Conservation (phyloP, 805 yeast genomes). For the Pichia phayaonensis region DNA sequence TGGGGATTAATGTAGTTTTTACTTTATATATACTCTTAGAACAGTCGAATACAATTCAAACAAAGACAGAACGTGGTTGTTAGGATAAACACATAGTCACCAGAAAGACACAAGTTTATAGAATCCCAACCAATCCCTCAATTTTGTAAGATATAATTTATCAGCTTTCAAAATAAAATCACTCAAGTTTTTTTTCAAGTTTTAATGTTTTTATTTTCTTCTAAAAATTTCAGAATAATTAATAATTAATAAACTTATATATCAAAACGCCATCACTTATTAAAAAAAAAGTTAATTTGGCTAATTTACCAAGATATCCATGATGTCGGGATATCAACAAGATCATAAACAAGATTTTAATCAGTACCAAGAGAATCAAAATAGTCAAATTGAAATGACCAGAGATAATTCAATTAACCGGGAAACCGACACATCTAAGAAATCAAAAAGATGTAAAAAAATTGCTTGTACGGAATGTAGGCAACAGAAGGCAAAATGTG, state of each 20-base stretch:
- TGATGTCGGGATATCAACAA: neutral
- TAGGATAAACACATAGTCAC: neutral
- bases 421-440: neutral
- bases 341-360: neutral
- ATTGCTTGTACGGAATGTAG: slow-evolving; percentile 95
- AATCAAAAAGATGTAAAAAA: slow-evolving; percentile 32
- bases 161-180: neutral
- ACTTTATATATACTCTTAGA: no score
- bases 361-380: neutral
- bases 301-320: no score
- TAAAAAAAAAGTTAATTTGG: no score
- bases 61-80: neutral
- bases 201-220: neutral
- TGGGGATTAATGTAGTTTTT: no score
- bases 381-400: neutral
- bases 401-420: neutral
- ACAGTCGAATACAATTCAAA: neutral
- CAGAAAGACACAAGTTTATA: neutral
- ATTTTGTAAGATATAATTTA: neutral
- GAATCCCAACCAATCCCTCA: neutral
- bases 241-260: neutral
- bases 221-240: neutral
- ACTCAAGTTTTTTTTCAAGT: neutral
- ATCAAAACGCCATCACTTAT: no score
- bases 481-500: slow-evolving; percentile 90